Evolutionary conservation across 345 rosid genomes (phyloP), one percentile per base, ranked within the genome.

Genomic region (Chamaenerion angustifolium): DNA sequence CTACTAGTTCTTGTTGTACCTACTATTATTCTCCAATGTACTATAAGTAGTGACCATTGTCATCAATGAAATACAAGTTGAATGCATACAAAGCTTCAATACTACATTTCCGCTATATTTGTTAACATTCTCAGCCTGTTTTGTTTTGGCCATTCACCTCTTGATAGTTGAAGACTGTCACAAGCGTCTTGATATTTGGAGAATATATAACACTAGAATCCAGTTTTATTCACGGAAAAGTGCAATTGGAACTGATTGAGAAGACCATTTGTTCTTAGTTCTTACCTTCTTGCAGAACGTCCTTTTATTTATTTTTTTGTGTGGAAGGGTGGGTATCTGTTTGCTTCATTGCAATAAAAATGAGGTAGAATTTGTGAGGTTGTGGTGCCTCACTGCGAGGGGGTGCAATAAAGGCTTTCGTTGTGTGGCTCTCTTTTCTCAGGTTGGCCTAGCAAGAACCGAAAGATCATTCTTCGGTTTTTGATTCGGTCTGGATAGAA

Each of bases 371-470:
- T 75, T 77, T 76, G 55, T 76, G 81, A 76, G 88, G 86, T 71
- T 63, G 69, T 65, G 63, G 65, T 59, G 62, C 42, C 54, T 66
- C 60, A 56, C 40, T 8, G 48, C 42, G 57, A 60, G 54, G 55
- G 49, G 42, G 52, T 42, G 68, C 56, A 57, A 56, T 45, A 40
- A 46, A 47, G 42, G 56, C 43, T 48, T 53, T 46, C 54, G 60
- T 59, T 70, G 68, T 82, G 93, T 82, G 93, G 89, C 68, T 85
- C 68, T 76, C 68, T 74, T 71, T 76, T 66, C 66, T n/a, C n/a
- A 69, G 72, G 62, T 72, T 60, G 70, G 70, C 66, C 54, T 67
- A 64, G 75, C 68, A 56, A 47, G 66, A 68, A 64, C 55, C 52
- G 64, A 54, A 69, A 67, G 71, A 76, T 79, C 76, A 43, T 43